A percentile compares a stretch with the other conserved stretches of the same genome.
Conservation (phyloP, 2,329 filamentous ascomycete genomes). For the Hypomyces perniciosus region DNA sequence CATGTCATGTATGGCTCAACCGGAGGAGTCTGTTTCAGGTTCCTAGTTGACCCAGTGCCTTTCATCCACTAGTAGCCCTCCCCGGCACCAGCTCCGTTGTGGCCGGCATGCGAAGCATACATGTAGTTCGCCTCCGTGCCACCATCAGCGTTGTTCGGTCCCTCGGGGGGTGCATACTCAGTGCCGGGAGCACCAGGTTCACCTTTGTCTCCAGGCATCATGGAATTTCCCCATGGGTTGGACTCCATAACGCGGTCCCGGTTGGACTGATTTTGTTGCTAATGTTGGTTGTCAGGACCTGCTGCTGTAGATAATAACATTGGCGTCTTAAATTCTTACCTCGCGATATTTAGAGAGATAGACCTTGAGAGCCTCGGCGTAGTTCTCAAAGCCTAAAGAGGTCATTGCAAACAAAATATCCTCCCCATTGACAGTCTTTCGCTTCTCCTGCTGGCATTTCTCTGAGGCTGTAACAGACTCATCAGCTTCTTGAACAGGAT, state of each 20-base stretch:
- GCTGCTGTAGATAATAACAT: not conserved
- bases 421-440: slow-evolving; percentile 98
- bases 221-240: slow-evolving; percentile 24
- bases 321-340: slow-evolving; percentile 50
- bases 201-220: slow-evolving; percentile 29
- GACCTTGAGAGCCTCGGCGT: slow-evolving; percentile 95
- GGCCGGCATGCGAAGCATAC: slow-evolving; percentile 48
- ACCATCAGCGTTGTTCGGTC: slow-evolving; percentile 34
- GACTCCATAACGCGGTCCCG: slow-evolving; percentile 34
- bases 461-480: slow-evolving; percentile 66
- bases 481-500: not conserved
- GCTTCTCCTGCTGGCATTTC: slow-evolving; percentile 98
- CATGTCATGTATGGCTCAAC: not conserved
- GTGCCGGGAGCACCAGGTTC: slow-evolving; percentile 24
- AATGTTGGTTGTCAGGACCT: slow-evolving; percentile 11
- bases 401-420: slow-evolving; percentile 99
- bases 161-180: slow-evolving; percentile 42
- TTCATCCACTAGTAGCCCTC: slow-evolving; percentile 42
- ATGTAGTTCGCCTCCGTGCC: slow-evolving; percentile 42
- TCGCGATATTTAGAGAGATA: slow-evolving; percentile 97
- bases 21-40: not conserved
- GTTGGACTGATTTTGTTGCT: slow-evolving; percentile 39
- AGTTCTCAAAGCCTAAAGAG: slow-evolving; percentile 97
- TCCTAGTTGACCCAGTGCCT: not conserved
- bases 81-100: slow-evolving; percentile 51